A percentile compares a stretch with the other conserved stretches of the same genome.
phyloP scores from a whole-genome alignment of 192 early-diverging fungal genomes.

The Backusella westeae region DNA sequence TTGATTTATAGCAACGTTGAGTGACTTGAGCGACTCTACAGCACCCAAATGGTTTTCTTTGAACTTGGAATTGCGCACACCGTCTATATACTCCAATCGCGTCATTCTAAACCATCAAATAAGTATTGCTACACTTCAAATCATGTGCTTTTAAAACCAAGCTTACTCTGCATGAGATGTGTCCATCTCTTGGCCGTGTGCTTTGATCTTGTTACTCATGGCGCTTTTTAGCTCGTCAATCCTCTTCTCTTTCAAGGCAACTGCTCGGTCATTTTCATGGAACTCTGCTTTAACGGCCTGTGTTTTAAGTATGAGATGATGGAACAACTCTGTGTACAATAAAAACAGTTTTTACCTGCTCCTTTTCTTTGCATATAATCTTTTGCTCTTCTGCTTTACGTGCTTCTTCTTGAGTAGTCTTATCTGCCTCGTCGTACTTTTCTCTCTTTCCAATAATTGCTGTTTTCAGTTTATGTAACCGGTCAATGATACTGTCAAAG shows the following conservation, averaged over 20 bases:
- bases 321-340: neutral
- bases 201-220: neutral
- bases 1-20: neutral
- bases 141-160: neutral
- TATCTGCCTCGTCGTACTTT: neutral
- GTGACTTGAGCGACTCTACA: neutral
- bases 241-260: neutral
- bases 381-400: neutral
- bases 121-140: neutral
- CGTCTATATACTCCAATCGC: neutral
- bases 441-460: neutral
- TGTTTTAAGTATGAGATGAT: neutral
- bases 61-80: neutral
- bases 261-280: neutral
- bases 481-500: neutral
- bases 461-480: neutral
- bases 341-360: neutral
- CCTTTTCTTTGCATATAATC: neutral
- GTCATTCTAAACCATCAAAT: neutral
- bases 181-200: neutral
- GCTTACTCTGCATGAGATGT: neutral
- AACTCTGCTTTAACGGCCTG: neutral
- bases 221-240: neutral
- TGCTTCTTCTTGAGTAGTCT: neutral
- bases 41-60: neutral